Percentiles rank a stretch among this genome's conserved stretches.
Evolutionary conservation across 805 yeast species (phyloP).

Genomic region (Metschnikowia similis): DNA sequence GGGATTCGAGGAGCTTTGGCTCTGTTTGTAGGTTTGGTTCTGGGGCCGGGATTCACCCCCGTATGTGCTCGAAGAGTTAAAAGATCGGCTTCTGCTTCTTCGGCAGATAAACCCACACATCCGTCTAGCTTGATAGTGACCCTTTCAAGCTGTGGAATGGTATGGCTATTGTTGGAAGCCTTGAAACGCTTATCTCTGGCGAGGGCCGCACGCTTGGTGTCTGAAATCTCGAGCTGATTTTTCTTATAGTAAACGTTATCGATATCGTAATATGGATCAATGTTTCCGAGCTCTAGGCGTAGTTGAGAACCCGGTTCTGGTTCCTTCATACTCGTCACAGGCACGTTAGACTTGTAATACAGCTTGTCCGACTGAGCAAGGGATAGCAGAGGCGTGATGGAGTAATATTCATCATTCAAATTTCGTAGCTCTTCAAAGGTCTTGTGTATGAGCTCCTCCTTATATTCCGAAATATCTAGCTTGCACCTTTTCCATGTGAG

Average conservation of each 20-base stretch:
- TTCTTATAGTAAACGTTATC: slow-evolving; percentile 23
- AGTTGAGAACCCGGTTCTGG: slow-evolving; percentile 9
- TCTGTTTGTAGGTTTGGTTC: background rate
- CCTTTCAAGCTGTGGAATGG: slow-evolving; percentile 15
- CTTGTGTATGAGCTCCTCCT: slow-evolving; percentile 23
- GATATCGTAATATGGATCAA: slow-evolving; percentile 20
- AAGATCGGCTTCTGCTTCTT: slow-evolving; percentile 14
- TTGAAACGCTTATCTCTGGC: slow-evolving; percentile 3
- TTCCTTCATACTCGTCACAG: slow-evolving; percentile 11
- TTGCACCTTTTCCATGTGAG: slow-evolving; percentile 36
- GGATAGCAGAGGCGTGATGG: slow-evolving; percentile 17
- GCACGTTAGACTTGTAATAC: slow-evolving; percentile 27
- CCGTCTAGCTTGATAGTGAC: slow-evolving; percentile 13
- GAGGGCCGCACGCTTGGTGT: slow-evolving; percentile 19
- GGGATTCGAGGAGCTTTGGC: background rate
- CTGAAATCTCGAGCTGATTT: slow-evolving; percentile 31
- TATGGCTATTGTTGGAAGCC: slow-evolving; percentile 6
- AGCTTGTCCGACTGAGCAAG: slow-evolving; percentile 10
- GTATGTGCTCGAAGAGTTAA: slow-evolving; percentile 4
- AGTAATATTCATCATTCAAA: slow-evolving; percentile 28
- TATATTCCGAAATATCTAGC: slow-evolving; percentile 20
- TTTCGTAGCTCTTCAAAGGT: slow-evolving; percentile 25
- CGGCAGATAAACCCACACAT: slow-evolving; percentile 12
- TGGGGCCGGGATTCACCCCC: background rate
- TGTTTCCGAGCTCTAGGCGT: slow-evolving; percentile 10